These are phyloP conservation scores for Podila epigama DNA, from an alignment of 192 early-diverging fungal species.

Conservation along the genomic window DNA sequence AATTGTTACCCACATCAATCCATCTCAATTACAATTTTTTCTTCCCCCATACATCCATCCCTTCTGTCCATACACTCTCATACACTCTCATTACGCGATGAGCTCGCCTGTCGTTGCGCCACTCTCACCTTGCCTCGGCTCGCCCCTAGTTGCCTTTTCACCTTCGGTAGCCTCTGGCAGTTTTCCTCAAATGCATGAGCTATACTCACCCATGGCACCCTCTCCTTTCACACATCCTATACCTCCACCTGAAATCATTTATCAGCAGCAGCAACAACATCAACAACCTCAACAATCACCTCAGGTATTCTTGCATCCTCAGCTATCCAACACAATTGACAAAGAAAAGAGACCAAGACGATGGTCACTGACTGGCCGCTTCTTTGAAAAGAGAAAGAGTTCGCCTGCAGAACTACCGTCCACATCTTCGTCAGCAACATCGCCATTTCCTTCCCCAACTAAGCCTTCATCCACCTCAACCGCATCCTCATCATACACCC, in stretches of 20 bases:
- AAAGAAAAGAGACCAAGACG: background rate
- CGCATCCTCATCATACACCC: no score
- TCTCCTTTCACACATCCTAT: background rate
- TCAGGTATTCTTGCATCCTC: background rate
- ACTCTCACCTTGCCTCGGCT: background rate
- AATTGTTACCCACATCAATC: no score
- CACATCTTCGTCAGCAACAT: background rate
- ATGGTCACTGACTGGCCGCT: constrained; percentile 3
- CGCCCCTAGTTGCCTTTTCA: background rate
- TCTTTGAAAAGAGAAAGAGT: constrained; percentile 1
- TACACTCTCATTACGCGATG: background rate
- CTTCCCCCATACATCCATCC: background rate
- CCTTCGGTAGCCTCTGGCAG: background rate
- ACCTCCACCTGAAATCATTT: background rate
- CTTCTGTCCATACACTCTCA: background rate
- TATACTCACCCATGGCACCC: background rate
- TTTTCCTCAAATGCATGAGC: background rate
- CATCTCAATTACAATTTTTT: background rate
- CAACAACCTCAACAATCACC: background rate
- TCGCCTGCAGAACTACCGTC: background rate
- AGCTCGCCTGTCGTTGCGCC: background rate
- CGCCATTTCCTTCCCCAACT: background rate
- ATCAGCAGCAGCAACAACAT: background rate
- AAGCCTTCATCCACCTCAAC: background rate
- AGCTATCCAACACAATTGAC: background rate